These are phyloP conservation scores for Sonneratia caseolaris DNA, from an alignment of 345 rosid genomes.

Conservation along the genomic window DNA sequence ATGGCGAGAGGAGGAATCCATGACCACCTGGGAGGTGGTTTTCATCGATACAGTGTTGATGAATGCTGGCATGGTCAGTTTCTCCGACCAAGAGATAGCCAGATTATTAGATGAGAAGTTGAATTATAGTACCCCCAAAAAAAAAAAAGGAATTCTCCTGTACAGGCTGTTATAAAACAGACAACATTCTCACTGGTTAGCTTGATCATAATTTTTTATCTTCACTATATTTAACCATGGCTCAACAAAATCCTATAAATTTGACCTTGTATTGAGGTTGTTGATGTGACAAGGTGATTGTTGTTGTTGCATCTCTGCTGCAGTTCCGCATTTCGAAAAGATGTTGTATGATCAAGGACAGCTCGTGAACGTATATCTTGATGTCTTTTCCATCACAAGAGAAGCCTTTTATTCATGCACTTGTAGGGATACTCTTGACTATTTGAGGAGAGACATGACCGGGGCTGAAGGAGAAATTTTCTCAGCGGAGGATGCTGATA, in stretches of 20 bases:
- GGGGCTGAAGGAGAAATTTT: constrained; percentile 73
- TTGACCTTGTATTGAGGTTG: background rate
- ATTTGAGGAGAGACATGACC: constrained; percentile 87
- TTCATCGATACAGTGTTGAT: constrained; percentile 94
- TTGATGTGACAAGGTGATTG: background rate
- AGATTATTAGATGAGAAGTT: background rate
- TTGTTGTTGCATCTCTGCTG: constrained; percentile 15
- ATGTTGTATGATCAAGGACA: constrained; percentile 95
- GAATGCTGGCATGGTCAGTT: constrained; percentile 91
- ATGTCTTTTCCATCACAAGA: constrained; percentile 58
- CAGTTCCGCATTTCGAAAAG: constrained; percentile 99
- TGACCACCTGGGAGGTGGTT: constrained; percentile 94
- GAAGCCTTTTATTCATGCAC: constrained; percentile 52
- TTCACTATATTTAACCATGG: background rate
- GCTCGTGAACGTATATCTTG: constrained; percentile 66
- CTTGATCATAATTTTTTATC: background rate
- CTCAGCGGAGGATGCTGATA: constrained; percentile 95
- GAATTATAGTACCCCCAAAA: background rate
- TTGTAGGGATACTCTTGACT: constrained; percentile 70
- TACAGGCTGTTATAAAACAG: background rate
- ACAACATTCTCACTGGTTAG: background rate
- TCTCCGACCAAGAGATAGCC: background rate
- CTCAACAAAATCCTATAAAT: background rate
- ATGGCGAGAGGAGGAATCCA: constrained; percentile 96
- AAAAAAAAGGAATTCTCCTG: background rate